Evolutionary conservation across 2,329 filamentous ascomycete genomes (phyloP).

Genomic region (Sporothrix globosa): DNA sequence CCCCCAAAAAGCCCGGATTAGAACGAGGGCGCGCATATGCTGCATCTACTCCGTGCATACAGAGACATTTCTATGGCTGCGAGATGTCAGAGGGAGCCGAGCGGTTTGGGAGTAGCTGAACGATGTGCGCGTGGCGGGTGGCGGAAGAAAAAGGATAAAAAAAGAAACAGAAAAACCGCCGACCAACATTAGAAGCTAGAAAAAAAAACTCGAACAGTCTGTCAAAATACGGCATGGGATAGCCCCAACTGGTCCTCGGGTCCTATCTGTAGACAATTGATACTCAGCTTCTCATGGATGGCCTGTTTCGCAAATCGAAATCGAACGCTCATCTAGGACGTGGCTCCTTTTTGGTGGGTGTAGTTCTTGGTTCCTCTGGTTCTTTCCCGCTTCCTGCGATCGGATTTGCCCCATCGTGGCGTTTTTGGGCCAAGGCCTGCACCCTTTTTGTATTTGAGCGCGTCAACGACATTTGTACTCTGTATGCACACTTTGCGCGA

Average conservation of each 20-base stretch:
- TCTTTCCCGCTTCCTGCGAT: constrained; percentile 16
- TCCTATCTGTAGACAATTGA: background rate
- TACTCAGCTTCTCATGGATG: background rate
- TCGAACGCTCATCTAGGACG: background rate
- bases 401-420: constrained; percentile 25
- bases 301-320: background rate
- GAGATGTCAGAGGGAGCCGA: background rate
- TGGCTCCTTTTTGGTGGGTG: background rate
- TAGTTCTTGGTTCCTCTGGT: background rate
- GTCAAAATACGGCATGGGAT: background rate
- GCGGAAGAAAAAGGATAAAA: constrained; percentile 22
- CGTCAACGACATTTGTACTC: background rate
- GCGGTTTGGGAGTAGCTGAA: background rate
- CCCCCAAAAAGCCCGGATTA: background rate
- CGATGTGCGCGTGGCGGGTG: constrained; percentile 22
- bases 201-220: background rate
- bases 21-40: background rate
- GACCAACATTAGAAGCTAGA: background rate
- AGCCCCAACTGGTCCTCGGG: background rate
- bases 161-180: constrained; percentile 3
- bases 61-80: too few species aligned
- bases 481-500: background rate
- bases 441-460: background rate
- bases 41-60: background rate
- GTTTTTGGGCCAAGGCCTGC: constrained; percentile 20